Conservation (phyloP, 2,329 filamentous ascomycete species). For the Neobulgaria alba region DNA sequence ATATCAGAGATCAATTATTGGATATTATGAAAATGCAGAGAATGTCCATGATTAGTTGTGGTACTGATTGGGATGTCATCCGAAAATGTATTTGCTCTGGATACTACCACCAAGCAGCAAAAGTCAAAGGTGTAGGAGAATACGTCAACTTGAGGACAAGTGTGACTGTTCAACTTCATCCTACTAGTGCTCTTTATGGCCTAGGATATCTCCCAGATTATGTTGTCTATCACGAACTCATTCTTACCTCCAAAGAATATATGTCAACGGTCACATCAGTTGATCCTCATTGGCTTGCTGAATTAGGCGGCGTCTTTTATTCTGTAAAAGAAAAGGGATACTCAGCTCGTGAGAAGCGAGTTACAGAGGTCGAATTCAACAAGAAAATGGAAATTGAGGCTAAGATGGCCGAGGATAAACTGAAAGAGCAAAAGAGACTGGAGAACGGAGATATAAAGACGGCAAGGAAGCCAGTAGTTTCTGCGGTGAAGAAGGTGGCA, state of each 20-base stretch:
- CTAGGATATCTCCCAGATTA: slow-evolving; percentile 92
- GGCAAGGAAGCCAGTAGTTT: slow-evolving; percentile 35
- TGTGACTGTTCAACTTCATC: slow-evolving; percentile 88
- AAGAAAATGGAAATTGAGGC: slow-evolving; percentile 86
- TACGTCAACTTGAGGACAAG: slow-evolving; percentile 95
- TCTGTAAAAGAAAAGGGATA: slow-evolving; percentile 97
- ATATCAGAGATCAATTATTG: slow-evolving; percentile 85
- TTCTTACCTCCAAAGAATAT: slow-evolving; percentile 94
- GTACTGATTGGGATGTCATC: slow-evolving; percentile 94
- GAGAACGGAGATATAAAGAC: slow-evolving; percentile 41
- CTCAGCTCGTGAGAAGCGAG: slow-evolving; percentile 72
- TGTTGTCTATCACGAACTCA: slow-evolving; percentile 95
- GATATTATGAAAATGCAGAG: slow-evolving; percentile 95
- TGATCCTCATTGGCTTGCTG: slow-evolving; percentile 94
- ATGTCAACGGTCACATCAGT: slow-evolving; percentile 96
- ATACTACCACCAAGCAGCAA: slow-evolving; percentile 96
- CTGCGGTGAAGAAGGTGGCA: slow-evolving; percentile 46
- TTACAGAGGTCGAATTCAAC: slow-evolving; percentile 89
- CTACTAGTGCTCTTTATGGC: slow-evolving; percentile 87
- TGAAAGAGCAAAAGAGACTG: slow-evolving; percentile 50
- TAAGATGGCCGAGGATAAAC: slow-evolving; percentile 82
- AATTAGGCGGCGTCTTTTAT: slow-evolving; percentile 95
- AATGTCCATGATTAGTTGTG: slow-evolving; percentile 79
- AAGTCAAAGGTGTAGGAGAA: slow-evolving; percentile 92
- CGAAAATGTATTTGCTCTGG: slow-evolving; percentile 95